Evolutionary conservation across 148 eudicot genomes (phyloP), one percentile per base, ranked within the genome.

Genomic region (Cornus suecica): DNA sequence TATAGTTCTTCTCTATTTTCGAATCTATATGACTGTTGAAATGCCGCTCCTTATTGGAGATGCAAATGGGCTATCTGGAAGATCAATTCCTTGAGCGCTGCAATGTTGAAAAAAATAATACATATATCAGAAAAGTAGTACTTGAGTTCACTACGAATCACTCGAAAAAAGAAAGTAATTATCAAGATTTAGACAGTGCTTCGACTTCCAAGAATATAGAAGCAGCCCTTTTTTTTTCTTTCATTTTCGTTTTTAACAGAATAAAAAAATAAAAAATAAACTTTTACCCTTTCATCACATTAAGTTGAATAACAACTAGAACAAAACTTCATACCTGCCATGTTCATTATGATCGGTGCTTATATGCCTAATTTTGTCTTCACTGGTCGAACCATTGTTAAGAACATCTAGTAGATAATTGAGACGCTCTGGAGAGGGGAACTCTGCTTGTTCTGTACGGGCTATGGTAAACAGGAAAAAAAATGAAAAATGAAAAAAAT

Each of bases 41-140:
- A 83, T 80, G 77, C 76, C 65, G 63, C 70, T 73, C 27, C 76
- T 79, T 70, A 80, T 65, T 37, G 74, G 76, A 48, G 84, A 61
- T 31, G 79, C 81, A 69, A 86, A 86, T 26, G 88, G 86, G 71
- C 84, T 83, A 11, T 86, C 86, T 6, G 88, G 86, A 58, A 86
- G 86, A 72, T 80, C 78, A 64, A 73, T 74, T 83, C 80, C 84
- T 52, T 83, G 82, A 74, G 28, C 73, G 32, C 88, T 83, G 81
- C 75, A 72, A 63, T n/a, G 14, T 48, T 41, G 26, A 52, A 15
- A 69, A 30, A 63, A 37, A 41, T 6, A 18, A 67, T 31, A 23
- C 37, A n/a, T 15, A 3, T 8, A 56, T 23, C 58, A 52, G 18
- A 52, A 52, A 52, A 52, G 18, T 18, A 52, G 14, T 52, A 52